A percentile compares a stretch with the other conserved stretches of the same genome.
Evolutionary conservation across 345 rosid species (phyloP).

Genomic region (Lepidium didymum): DNA sequence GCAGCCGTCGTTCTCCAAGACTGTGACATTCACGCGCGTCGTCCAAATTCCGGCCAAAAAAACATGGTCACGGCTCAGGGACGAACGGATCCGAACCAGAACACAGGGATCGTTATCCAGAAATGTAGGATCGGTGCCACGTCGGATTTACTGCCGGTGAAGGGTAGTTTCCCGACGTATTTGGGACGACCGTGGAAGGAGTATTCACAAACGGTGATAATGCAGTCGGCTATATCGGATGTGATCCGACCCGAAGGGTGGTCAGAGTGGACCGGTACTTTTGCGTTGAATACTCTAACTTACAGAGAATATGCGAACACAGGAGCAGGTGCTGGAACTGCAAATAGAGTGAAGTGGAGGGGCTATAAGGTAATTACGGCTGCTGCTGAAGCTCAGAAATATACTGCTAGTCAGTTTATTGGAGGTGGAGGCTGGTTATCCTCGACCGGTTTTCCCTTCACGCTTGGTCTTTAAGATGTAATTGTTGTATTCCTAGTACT

Average conservation of each 20-base stretch:
- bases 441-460: constrained; percentile 70
- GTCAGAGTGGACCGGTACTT: constrained; percentile 68
- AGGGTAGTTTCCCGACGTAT: constrained; percentile 57
- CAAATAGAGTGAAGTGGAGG: constrained; percentile 62
- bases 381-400: constrained; percentile 52
- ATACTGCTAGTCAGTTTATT: constrained; percentile 47
- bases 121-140: constrained; percentile 78
- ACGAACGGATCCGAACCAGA: constrained; percentile 74
- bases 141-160: constrained; percentile 46
- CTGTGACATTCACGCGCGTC: constrained; percentile 91
- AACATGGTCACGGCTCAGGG: constrained; percentile 98
- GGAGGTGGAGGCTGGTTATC: constrained; percentile 65
- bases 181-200: constrained; percentile 93
- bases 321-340: constrained; percentile 71
- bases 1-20: constrained; percentile 52
- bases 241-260: constrained; percentile 70
- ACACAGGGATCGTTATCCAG: constrained; percentile 91
- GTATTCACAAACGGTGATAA: constrained; percentile 75
- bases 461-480: constrained; percentile 44
- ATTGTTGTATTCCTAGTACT: background rate
- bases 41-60: constrained; percentile 74
- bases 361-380: constrained; percentile 56
- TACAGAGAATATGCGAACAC: constrained; percentile 67
- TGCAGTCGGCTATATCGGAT: constrained; percentile 61
- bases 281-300: constrained; percentile 56